Percentiles rank a stretch among this genome's conserved stretches.
Conservation (phyloP, 208 protist genomes). For the Trypanosoma congolense region DNA sequence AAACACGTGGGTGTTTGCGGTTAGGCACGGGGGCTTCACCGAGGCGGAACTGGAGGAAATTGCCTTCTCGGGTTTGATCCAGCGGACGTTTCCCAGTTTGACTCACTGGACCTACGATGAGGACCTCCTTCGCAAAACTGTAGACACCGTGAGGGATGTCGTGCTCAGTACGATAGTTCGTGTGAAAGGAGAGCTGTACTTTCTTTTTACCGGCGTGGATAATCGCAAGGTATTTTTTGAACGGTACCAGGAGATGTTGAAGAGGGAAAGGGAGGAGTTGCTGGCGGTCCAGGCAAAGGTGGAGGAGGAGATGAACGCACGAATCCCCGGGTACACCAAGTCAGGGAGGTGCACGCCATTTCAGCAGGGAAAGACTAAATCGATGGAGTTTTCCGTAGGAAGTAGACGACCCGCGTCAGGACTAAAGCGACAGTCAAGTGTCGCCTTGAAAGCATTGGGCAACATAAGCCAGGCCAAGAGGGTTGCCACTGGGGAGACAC, state of each 20-base stretch:
- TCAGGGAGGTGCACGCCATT: not conserved
- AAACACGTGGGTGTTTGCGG: slow-evolving; percentile 22
- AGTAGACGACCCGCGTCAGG: not conserved
- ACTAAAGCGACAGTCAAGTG: not conserved
- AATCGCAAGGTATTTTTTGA: slow-evolving; percentile 25
- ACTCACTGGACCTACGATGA: slow-evolving; percentile 27
- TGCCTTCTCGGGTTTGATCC: slow-evolving; percentile 27
- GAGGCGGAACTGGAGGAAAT: slow-evolving; percentile 38
- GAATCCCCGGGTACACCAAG: slow-evolving; percentile 1
- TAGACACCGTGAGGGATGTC: slow-evolving; percentile 29
- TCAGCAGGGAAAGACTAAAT: not conserved
- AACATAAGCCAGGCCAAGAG: too few species aligned
- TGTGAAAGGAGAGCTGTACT: slow-evolving; percentile 50
- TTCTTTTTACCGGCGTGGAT: slow-evolving; percentile 43
- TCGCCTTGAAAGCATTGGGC: too few species aligned
- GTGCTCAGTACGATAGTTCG: slow-evolving; percentile 36
- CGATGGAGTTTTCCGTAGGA: not conserved
- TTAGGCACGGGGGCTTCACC: slow-evolving; percentile 19
- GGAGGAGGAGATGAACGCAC: slow-evolving; percentile 13
- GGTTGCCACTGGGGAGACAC: too few species aligned
- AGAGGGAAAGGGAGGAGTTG: not conserved
- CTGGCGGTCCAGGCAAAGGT: slow-evolving; percentile 3
- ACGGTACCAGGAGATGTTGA: slow-evolving; percentile 20
- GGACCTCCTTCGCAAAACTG: slow-evolving; percentile 12
- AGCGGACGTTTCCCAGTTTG: slow-evolving; percentile 32